Evolutionary conservation across 2,329 filamentous ascomycete species (phyloP).

Genomic region (Cladophialophora exuberans): DNA sequence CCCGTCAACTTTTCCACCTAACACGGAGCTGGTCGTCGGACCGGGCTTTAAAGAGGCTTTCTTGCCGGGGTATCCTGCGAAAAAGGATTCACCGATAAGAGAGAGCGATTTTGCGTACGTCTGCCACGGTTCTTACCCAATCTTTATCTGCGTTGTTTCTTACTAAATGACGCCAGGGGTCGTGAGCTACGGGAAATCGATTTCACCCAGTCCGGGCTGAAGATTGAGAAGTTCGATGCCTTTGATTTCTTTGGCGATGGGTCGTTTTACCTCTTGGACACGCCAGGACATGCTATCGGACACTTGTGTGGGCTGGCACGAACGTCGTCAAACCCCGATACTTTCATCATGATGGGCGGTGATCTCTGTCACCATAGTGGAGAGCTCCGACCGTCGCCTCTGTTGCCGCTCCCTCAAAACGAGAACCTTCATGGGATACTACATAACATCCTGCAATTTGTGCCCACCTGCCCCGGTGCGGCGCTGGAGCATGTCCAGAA

Average conservation of each 20-base stretch:
- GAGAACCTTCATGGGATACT: not conserved
- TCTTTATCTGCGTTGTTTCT: not conserved
- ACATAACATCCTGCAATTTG: not conserved
- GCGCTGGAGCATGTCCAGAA: not conserved
- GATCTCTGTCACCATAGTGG: conserved; percentile 11
- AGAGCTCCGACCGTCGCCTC: conserved; percentile 1
- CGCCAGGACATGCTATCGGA: conserved; percentile 52
- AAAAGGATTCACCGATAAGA: conserved; percentile 33
- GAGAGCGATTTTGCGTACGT: conserved; percentile 4
- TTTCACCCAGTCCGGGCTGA: not conserved
- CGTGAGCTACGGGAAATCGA: conserved; percentile 8
- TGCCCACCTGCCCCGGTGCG: not conserved
- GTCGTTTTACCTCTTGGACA: conserved; percentile 45
- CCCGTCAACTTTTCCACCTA: conserved; percentile 49
- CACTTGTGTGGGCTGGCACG: conserved; percentile 55
- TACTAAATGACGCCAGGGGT: not conserved
- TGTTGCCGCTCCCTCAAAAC: conserved; percentile 27
- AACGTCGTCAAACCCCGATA: conserved; percentile 34
- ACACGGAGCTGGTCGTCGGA: conserved; percentile 56
- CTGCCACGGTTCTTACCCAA: not conserved
- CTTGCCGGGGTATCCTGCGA: conserved; percentile 53
- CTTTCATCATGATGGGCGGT: conserved; percentile 13
- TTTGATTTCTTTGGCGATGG: conserved; percentile 46
- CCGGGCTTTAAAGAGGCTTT: conserved; percentile 54
- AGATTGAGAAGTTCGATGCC: not conserved